Evolutionary conservation across 441 rosid species (phyloP), one percentile per base, ranked within the genome.

Genomic region (Pelargonium myrrhifolium): DNA sequence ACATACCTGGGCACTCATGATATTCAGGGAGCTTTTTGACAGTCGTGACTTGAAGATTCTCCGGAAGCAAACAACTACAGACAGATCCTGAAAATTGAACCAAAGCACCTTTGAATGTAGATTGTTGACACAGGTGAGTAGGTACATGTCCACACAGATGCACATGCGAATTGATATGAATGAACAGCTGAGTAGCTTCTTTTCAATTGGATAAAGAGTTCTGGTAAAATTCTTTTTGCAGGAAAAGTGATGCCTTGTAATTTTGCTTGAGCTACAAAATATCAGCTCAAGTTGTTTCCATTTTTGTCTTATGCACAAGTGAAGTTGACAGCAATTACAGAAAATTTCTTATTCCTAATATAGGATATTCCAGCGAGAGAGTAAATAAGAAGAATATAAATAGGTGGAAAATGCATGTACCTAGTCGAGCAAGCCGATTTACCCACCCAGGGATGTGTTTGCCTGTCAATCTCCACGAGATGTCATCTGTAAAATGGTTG

Each of bases 41-140:
- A 20, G 87, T 72, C 14, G 90, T 86, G 43, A 81, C 88, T 83
- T 89, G 93, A 74, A 87, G 86, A 79, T 89, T 87, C 78, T 89
- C 96, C 40, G 96, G 96, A 73, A 89, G 90, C 68, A 89, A 77
- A 70, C 96, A 89, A 67, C 91, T 84, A 55, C 93, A 89, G 31
- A 87, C 35, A 66, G 89, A 69, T 76, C 93, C 90, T 89, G 81
- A 64, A 68, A 53, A 43, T 73, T 56, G 40, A 37, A 71, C 58
- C 55, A 74, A n/a, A 31, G 37, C 37, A 31, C 37, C 37, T 31
- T 31, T 31, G 37, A 31, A 31, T 31, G 37, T 3, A 31, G 37
- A 31, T 3, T 31, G 37, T 31, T 31, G 37, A 5, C 37, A 22
- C 26, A 22, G 26, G 26, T 22, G 26, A 22, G 26, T 22, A 22